Percentiles rank a stretch among this genome's conserved stretches.
Evolutionary conservation across 2,329 filamentous ascomycete genomes (phyloP).

Genomic region (Aspergillus jensenii): DNA sequence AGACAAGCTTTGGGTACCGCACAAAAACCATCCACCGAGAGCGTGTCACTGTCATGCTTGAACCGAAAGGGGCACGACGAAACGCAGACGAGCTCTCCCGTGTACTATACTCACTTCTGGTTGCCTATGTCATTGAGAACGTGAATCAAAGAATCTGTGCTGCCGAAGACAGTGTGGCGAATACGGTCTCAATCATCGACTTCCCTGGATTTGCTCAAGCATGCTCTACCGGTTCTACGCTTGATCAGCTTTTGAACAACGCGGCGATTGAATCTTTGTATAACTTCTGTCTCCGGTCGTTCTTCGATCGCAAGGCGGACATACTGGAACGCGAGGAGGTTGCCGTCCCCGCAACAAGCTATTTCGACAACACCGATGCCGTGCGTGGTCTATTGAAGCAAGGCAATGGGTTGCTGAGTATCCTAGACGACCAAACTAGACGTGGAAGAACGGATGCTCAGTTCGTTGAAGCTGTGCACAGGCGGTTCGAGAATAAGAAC

Average conservation of each 20-base stretch:
- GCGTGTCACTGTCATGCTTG: constrained; percentile 97
- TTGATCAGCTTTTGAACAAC: constrained; percentile 94
- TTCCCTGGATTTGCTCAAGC: constrained; percentile 93
- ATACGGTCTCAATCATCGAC: constrained; percentile 92
- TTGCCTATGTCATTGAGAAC: constrained; percentile 89
- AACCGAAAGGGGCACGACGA: constrained; percentile 81
- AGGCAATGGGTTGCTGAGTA: constrained; percentile 88
- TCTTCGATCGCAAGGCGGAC: constrained; percentile 93
- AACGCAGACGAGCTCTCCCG: constrained; percentile 94
- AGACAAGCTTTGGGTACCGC: constrained; percentile 88
- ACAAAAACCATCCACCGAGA: constrained; percentile 96
- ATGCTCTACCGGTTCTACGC: constrained; percentile 74
- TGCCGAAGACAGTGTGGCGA: constrained; percentile 80
- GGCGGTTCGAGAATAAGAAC: constrained; percentile 93
- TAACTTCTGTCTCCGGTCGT: constrained; percentile 89
- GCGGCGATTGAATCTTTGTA: constrained; percentile 89
- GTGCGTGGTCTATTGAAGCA: constrained; percentile 88
- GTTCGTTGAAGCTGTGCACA: constrained; percentile 83
- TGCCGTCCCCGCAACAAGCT: constrained; percentile 83
- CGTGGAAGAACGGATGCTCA: constrained; percentile 87
- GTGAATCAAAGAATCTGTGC: constrained; percentile 90
- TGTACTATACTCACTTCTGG: constrained; percentile 88
- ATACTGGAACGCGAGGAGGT: constrained; percentile 94
- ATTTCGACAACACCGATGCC: constrained; percentile 96
- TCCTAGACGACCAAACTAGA: constrained; percentile 92